Evolutionary conservation across 441 rosid species (phyloP), one percentile per base, ranked within the genome.

Genomic region (Mallotus japonicus): DNA sequence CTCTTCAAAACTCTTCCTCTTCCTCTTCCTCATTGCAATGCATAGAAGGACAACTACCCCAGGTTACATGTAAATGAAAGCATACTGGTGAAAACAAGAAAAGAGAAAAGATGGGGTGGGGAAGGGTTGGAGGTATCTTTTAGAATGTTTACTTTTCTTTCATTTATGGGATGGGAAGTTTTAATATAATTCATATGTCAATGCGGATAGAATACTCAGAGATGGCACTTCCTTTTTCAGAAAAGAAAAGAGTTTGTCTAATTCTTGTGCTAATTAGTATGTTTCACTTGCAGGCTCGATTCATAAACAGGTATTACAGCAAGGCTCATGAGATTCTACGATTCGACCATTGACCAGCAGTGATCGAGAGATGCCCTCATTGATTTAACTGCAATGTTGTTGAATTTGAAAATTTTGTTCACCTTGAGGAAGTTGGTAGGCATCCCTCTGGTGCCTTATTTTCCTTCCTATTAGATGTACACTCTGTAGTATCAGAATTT

Each of bases 251-350:
- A 37, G 40, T 37, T 4, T 28, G 6, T 37, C 40, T 20, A 28
- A 28, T 28, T 28, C 32, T 28, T 28, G 3, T 28, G 32, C 61
- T 61, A 42, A 57, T 69, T 62, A 46, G 8, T 24, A 53, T 61
- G 67, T 72, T 68, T 60, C 7, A 53, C 49, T 76, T 78, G 89
- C 92, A 91, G 97, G 83, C 83, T 34, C 73, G 83, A 10, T 88
- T 87, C 78, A 86, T 91, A 75, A 91, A 91, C 87, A 79, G 97
- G 77, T 91, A 91, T 47, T 91, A 90, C 4, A 84, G 97, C 42
- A 88, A 85, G 78, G 97, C 97, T 11, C 92, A 88, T 1, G 85
- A 88, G 74, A 78, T 89, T 71, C 82, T 91, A 50, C 89, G 82
- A 88, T 72, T 19, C 46, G 40, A 16, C 54, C 54, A 14, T 12